Evolutionary conservation across 805 yeast genomes (phyloP).

Genomic region (Saccharomycopsis oosterbeekiorum): DNA sequence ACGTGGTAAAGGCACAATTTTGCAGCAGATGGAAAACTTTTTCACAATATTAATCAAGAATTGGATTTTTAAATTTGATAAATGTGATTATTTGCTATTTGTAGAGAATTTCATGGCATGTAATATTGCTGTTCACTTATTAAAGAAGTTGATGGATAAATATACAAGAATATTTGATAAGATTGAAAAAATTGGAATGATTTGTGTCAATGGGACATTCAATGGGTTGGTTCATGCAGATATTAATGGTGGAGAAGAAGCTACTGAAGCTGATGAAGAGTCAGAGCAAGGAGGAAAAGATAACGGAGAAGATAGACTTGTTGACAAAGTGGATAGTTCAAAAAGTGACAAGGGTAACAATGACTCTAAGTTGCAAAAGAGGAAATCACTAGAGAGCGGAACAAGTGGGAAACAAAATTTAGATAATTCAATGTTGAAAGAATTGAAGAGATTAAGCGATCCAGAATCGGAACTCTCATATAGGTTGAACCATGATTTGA

Average conservation of each 20-base stretch:
- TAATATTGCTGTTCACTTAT: constrained; percentile 73
- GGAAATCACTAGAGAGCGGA: neutral
- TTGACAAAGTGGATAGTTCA: neutral
- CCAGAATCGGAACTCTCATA: constrained; percentile 64
- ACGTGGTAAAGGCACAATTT: constrained; percentile 85
- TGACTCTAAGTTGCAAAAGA: neutral
- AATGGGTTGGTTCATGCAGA: constrained; percentile 83
- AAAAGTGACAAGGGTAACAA: neutral
- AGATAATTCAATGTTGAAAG: constrained; percentile 75
- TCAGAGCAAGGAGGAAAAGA: neutral
- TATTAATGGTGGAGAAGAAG: constrained; percentile 23
- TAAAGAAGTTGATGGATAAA: constrained; percentile 60
- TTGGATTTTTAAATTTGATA: constrained; percentile 28
- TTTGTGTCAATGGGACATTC: constrained; percentile 93
- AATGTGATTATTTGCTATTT: constrained; percentile 48
- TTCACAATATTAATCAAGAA: constrained; percentile 43
- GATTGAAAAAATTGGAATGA: constrained; percentile 49
- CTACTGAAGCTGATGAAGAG: neutral
- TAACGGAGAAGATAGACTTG: neutral
- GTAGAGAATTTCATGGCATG: constrained; percentile 92
- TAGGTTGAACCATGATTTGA: constrained; percentile 58
- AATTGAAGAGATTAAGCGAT: constrained; percentile 78
- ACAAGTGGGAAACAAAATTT: constrained; percentile 51
- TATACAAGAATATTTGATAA: constrained; percentile 29
- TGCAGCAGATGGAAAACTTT: constrained; percentile 75